These are phyloP conservation scores for Plectosphaerella plurivora DNA, from an alignment of 2,329 filamentous ascomycete species.

Conservation along the genomic window DNA sequence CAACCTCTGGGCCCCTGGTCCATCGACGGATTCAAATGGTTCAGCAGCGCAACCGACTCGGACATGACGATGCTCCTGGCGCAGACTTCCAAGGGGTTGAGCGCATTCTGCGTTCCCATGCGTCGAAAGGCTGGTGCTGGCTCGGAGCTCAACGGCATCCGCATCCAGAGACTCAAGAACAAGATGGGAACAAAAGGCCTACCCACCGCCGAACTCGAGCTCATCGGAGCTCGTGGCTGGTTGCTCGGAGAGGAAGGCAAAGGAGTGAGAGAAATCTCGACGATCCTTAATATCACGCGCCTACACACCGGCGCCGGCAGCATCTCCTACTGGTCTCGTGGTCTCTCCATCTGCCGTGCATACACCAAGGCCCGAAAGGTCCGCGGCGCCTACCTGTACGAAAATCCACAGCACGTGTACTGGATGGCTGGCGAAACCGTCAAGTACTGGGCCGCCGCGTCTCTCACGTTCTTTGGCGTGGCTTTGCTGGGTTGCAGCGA, in stretches of 20 bases:
- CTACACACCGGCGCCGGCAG: slow-evolving; percentile 52
- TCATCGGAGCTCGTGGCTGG: slow-evolving; percentile 58
- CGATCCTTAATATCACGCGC: slow-evolving; percentile 63
- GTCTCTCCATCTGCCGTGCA: slow-evolving; percentile 51
- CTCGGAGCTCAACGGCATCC: slow-evolving; percentile 59
- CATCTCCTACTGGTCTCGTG: slow-evolving; percentile 49
- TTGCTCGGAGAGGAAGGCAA: slow-evolving; percentile 62
- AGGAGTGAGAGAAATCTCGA: slow-evolving; percentile 64
- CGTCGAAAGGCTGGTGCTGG: slow-evolving; percentile 17
- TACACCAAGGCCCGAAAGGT: slow-evolving; percentile 55
- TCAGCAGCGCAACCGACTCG: slow-evolving; percentile 62
- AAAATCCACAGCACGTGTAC: slow-evolving; percentile 52
- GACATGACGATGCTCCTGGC: slow-evolving; percentile 63
- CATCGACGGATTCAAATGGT: slow-evolving; percentile 69
- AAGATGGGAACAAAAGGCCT: slow-evolving; percentile 68
- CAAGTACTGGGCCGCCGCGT: slow-evolving; percentile 52
- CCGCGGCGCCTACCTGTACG: slow-evolving; percentile 41
- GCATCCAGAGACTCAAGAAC: slow-evolving; percentile 65
- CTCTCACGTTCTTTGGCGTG: slow-evolving; percentile 49
- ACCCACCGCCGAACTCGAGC: slow-evolving; percentile 68
- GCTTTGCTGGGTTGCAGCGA: slow-evolving; percentile 52
- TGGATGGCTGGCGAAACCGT: slow-evolving; percentile 52
- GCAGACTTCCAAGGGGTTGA: slow-evolving; percentile 46
- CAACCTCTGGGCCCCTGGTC: slow-evolving; percentile 51
- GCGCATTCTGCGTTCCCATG: slow-evolving; percentile 63